Evolutionary conservation across 2,329 filamentous ascomycete species (phyloP).

Genomic region (Fusarium incarnatum): DNA sequence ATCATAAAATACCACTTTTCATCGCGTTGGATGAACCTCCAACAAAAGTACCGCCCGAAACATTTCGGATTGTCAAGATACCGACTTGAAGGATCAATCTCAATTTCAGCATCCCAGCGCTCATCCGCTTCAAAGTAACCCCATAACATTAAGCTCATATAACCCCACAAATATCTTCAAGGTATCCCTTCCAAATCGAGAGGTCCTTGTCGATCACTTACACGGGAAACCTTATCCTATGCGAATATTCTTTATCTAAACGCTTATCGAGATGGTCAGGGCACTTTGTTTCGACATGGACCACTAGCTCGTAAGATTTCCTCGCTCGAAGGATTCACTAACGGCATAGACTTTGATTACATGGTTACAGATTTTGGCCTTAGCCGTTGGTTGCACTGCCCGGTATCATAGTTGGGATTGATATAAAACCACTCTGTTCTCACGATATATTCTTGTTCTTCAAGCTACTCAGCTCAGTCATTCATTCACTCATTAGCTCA

Average conservation of each 20-base stretch:
- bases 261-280: background rate
- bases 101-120: background rate
- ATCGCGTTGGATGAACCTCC: background rate
- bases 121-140: background rate
- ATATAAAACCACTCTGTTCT: background rate
- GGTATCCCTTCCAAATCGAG: background rate
- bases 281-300: background rate
- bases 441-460: background rate
- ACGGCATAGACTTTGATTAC: background rate
- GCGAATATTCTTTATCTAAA: background rate
- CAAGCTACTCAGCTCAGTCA: background rate
- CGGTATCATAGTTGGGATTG: background rate
- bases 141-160: slow-evolving; percentile 1
- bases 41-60: background rate
- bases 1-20: too few relatives aligned
- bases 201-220: background rate
- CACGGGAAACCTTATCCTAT: background rate
- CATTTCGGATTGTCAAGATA: background rate
- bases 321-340: background rate
- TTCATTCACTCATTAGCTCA: background rate
- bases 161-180: background rate
- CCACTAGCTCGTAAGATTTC: background rate
- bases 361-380: background rate
- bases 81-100: background rate
- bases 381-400: background rate